Evolutionary conservation across 768 basidiomycete genomes (phyloP).

Genomic region (Russula brevipes): DNA sequence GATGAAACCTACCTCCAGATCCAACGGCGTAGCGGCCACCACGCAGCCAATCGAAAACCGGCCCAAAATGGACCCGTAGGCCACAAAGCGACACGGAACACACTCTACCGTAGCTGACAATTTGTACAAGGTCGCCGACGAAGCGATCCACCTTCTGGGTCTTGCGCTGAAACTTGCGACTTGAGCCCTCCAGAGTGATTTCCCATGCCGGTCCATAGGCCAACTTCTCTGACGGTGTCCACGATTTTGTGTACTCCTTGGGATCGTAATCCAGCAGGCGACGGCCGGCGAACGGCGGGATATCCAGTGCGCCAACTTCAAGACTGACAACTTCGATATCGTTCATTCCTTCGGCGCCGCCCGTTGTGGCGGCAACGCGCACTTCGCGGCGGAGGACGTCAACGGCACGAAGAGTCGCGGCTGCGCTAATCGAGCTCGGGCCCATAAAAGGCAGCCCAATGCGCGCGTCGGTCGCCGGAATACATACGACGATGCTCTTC

Average conservation of each 20-base stretch:
- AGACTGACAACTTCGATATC: slow-evolving; percentile 65
- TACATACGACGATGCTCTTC: slow-evolving; percentile 60
- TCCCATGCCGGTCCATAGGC: slow-evolving; percentile 69
- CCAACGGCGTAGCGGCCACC: slow-evolving; percentile 71
- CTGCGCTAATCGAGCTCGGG: slow-evolving; percentile 71
- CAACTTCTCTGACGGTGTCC: slow-evolving; percentile 69
- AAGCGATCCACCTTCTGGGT: slow-evolving; percentile 56
- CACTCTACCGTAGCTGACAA: slow-evolving; percentile 53
- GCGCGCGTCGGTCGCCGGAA: slow-evolving; percentile 66
- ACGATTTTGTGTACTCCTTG: slow-evolving; percentile 51
- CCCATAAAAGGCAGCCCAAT: slow-evolving; percentile 65
- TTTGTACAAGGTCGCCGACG: slow-evolving; percentile 51
- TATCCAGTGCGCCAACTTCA: slow-evolving; percentile 61
- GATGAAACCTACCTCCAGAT: slow-evolving; percentile 59
- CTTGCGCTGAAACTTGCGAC: slow-evolving; percentile 43
- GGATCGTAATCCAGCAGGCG: slow-evolving; percentile 34
- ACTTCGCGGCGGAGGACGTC: slow-evolving; percentile 75
- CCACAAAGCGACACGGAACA: slow-evolving; percentile 41
- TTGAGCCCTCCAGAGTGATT: slow-evolving; percentile 39
- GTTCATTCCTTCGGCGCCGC: slow-evolving; percentile 52
- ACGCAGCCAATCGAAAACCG: slow-evolving; percentile 50
- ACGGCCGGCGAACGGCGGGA: slow-evolving; percentile 23
- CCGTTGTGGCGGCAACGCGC: slow-evolving; percentile 49
- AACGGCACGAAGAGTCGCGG: slow-evolving; percentile 61
- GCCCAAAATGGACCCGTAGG: slow-evolving; percentile 44